A percentile compares a stretch with the other conserved stretches of the same genome.
Conservation (phyloP, 306 rosid species). For the Cicer arietinum region DNA sequence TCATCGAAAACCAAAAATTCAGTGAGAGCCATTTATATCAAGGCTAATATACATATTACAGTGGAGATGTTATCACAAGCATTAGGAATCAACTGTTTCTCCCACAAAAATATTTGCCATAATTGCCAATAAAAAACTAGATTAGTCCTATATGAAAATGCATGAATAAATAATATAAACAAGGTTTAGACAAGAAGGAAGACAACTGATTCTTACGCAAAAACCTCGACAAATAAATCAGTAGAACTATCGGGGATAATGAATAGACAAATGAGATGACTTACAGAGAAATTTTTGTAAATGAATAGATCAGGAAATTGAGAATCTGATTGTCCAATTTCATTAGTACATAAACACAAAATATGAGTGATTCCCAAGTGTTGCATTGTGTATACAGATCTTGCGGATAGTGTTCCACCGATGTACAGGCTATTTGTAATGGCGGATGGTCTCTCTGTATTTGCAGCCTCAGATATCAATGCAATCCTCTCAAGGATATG, state of each 20-base stretch:
- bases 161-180: neutral
- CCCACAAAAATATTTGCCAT: too few species aligned
- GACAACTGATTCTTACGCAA: constrained; percentile 1
- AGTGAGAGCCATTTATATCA: too few species aligned
- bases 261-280: constrained; percentile 39
- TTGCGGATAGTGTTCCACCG: constrained; percentile 86
- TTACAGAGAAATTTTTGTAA: constrained; percentile 78
- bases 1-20: too few species aligned
- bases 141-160: neutral
- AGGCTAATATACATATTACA: too few species aligned
- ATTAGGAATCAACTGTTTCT: too few species aligned
- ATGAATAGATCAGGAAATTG: constrained; percentile 74
- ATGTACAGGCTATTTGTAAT: constrained; percentile 67
- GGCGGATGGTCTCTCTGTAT: constrained; percentile 75
- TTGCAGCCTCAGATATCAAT: constrained; percentile 86
- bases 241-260: neutral
- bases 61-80: too few species aligned
- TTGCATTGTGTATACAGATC: constrained; percentile 78
- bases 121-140: neutral
- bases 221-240: constrained; percentile 29
- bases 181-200: neutral
- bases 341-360: constrained; percentile 83
- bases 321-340: constrained; percentile 91
- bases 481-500: constrained; percentile 87
- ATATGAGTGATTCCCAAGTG: constrained; percentile 78